These are phyloP conservation scores for Megacollybia platyphylla DNA, from an alignment of 1,284 basidiomycete genomes.

Conservation along the genomic window DNA sequence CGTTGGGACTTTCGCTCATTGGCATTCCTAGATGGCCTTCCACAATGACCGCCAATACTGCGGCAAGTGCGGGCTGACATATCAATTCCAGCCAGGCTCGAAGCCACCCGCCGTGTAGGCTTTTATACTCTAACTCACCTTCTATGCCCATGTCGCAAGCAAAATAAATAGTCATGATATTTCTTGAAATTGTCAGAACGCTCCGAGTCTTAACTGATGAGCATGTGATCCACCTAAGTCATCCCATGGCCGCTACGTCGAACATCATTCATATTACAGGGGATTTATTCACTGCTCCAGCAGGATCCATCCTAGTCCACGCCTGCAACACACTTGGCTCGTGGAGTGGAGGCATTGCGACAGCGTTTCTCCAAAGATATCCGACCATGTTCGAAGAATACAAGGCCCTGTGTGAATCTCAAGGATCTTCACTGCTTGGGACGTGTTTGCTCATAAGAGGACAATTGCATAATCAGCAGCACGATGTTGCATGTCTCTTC, in stretches of 20 bases:
- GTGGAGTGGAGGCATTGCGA: conserved; percentile 25
- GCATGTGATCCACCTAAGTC: no score
- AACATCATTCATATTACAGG: not conserved
- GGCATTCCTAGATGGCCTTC: conserved; percentile 68
- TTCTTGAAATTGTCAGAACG: no score
- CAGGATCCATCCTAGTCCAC: conserved; percentile 19
- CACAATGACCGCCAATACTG: conserved; percentile 94
- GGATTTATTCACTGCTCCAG: not conserved
- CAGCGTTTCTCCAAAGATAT: conserved; percentile 18
- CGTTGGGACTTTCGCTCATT: conserved; percentile 3
- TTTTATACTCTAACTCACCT: conserved; percentile 3
- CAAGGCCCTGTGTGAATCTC: conserved; percentile 17
- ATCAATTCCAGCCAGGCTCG: conserved; percentile 75
- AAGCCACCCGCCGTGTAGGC: conserved; percentile 55
- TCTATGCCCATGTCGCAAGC: conserved; percentile 4
- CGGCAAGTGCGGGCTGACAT: conserved; percentile 88
- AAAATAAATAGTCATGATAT: conserved; percentile 2
- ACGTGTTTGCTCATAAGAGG: not conserved
- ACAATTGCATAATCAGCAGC: not conserved
- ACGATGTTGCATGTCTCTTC: not conserved
- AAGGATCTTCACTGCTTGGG: conserved; percentile 1
- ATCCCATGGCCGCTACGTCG: no score
- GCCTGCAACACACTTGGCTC: conserved; percentile 25
- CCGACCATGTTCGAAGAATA: conserved; percentile 20
- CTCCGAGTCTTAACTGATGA: no score